Conservation (phyloP, 768 basidiomycete genomes). For the Nidula microcarpa region DNA sequence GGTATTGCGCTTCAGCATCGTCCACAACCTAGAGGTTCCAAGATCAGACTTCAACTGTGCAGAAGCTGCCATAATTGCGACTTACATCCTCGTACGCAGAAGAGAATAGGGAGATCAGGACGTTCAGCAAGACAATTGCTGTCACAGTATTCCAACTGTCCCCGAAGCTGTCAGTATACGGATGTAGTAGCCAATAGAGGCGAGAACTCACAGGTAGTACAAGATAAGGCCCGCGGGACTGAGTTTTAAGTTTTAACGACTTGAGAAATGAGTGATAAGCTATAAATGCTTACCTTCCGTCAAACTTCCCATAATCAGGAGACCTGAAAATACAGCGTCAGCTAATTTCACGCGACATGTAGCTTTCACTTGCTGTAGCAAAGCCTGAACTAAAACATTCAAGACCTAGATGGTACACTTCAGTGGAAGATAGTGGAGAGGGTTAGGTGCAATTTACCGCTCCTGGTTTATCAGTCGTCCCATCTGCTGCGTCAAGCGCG, state of each 20-base stretch:
- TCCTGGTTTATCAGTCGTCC: conserved; percentile 51
- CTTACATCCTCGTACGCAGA: conserved; percentile 86
- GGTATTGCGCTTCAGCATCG: conserved; percentile 87
- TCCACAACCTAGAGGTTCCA: conserved; percentile 53
- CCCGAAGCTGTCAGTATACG: no score
- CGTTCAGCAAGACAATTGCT: conserved; percentile 83
- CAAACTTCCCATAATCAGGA: conserved; percentile 60
- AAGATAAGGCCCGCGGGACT: conserved; percentile 62
- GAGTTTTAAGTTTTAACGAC: background rate
- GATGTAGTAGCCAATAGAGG: no score
- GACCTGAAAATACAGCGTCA: conserved; percentile 31
- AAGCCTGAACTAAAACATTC: conserved; percentile 72
- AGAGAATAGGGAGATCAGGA: conserved; percentile 93
- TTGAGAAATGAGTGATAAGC: conserved; percentile 1
- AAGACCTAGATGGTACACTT: conserved; percentile 42
- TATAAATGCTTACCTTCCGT: conserved; percentile 33
- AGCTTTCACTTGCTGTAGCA: conserved; percentile 62
- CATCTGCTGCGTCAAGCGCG: conserved; percentile 90
- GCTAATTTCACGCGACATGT: background rate
- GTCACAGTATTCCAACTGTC: conserved; percentile 80
- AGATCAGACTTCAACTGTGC: background rate
- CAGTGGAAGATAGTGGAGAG: conserved; percentile 1
- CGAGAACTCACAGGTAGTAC: conserved; percentile 68
- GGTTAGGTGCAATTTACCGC: conserved; percentile 31
- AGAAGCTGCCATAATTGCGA: background rate